Evolutionary conservation across 352 stramenopile species (phyloP).

Genomic region (Peronospora farinosa): DNA sequence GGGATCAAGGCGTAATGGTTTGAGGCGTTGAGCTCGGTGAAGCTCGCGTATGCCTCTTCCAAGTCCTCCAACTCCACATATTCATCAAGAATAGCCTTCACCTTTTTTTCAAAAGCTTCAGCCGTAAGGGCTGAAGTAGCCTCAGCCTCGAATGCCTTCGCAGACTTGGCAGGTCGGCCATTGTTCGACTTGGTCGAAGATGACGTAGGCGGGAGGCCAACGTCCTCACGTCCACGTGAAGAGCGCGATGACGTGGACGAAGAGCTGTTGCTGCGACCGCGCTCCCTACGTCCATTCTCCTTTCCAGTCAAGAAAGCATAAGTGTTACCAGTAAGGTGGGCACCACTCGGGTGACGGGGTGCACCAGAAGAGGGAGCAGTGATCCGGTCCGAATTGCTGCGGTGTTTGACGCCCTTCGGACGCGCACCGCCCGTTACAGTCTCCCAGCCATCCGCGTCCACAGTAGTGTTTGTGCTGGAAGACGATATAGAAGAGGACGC

Average conservation of each 20-base stretch:
- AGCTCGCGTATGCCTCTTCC: slow-evolving; percentile 56
- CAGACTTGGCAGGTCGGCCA: slow-evolving; percentile 10
- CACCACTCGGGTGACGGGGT: slow-evolving; percentile 35
- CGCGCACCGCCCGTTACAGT: slow-evolving; percentile 45
- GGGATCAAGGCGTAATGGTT: slow-evolving; percentile 46
- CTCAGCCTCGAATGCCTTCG: slow-evolving; percentile 18
- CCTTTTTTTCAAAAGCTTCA: slow-evolving; percentile 77
- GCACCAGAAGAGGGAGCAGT: slow-evolving; percentile 15
- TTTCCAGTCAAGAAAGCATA: slow-evolving; percentile 39
- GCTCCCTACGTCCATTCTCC: slow-evolving; percentile 36
- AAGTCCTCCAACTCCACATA: slow-evolving; percentile 83
- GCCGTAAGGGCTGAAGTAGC: slow-evolving; percentile 29
- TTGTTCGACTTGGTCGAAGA: slow-evolving; percentile 23
- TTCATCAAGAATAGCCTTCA: slow-evolving; percentile 77
- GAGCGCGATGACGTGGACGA: slow-evolving; percentile 30
- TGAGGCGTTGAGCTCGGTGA: slow-evolving; percentile 51
- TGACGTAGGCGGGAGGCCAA: slow-evolving; percentile 37
- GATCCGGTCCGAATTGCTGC: slow-evolving; percentile 56
- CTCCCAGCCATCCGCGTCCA: slow-evolving; percentile 69
- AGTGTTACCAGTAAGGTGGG: slow-evolving; percentile 28
- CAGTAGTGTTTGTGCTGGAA: slow-evolving; percentile 12
- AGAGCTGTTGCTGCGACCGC: slow-evolving; percentile 48
- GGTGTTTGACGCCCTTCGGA: slow-evolving; percentile 58
- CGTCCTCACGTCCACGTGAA: slow-evolving; percentile 18
- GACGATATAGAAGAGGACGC: slow-evolving; percentile 9